Evolutionary conservation across 1,284 basidiomycete genomes (phyloP), one percentile per base, ranked within the genome.

Genomic region (Microbotryum lychnidis-dioicae): DNA sequence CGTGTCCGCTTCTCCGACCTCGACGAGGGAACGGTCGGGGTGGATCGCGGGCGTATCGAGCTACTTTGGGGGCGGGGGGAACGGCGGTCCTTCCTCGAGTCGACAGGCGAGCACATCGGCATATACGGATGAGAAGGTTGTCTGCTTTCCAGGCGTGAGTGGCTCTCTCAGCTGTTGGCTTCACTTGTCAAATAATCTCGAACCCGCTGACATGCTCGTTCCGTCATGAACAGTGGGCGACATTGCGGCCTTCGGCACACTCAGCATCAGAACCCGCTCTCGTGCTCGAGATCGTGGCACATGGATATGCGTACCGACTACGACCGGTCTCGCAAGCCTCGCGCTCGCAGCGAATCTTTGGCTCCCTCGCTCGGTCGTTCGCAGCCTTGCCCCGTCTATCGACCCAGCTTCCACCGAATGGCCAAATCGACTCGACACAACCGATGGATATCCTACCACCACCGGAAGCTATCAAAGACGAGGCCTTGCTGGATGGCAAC

Each of bases 341-440:
- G 23, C 57, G 68, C 8, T 65, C 67, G 3, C 70, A 71, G 37
- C 63, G 67, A 20, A 58, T 72, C 21, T 72, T 72, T 54, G 69
- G 69, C 46, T 62, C 70, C 0, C 62, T 69, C 49, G 71, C 70
- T 2, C 66, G 63, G 31, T 70, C 69, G 27, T 68, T 71, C 31
- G 69, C 70, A 5, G 60, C 66, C 1, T 58, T 72, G 10, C 69
- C 70, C 1, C 62, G 62, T 31, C 27, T 71, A 18, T 64, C 70
- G 6, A 50, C 58, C 5, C 10, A 55, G 18, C 31, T 57, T 8
- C 45, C 44, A 1, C 45, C 23, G 1, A 29, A 21, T 3, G 59
- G 48, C 20, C 51, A 45, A 2, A 37, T 33, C 4, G 50, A n/a
- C 7, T 48, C 16, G 18, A 42, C 20, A 23, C 58, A 29, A 7